These are phyloP conservation scores for Nelumbo lutea DNA, from an alignment of 164 flowering plant genomes.

Conservation along the genomic window DNA sequence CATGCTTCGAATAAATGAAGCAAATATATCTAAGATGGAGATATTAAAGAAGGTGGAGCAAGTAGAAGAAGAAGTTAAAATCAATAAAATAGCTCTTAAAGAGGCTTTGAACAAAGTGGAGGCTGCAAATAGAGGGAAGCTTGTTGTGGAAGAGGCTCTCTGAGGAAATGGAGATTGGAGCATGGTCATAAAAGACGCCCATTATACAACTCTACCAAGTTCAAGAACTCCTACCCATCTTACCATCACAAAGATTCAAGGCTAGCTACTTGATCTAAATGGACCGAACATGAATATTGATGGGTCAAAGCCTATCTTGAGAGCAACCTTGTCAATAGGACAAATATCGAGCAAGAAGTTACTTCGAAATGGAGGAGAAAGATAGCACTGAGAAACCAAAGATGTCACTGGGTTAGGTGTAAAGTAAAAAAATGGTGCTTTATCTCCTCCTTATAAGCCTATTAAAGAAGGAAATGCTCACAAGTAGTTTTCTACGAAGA, in stretches of 20 bases:
- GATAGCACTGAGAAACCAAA: conserved; percentile 30
- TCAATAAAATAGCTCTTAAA: conserved; percentile 62
- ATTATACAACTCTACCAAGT: conserved; percentile 53
- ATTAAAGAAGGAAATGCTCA: conserved; percentile 27
- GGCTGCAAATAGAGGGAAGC: conserved; percentile 67
- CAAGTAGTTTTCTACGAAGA: conserved; percentile 52
- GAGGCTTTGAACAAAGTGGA: conserved; percentile 75
- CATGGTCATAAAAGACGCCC: conserved; percentile 63
- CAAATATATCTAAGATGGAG: conserved; percentile 43
- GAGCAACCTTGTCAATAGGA: conserved; percentile 21
- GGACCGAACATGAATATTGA: conserved; percentile 40
- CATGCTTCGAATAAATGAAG: conserved; percentile 19
- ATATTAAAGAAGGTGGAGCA: conserved; percentile 62
- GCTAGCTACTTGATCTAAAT: conserved; percentile 40
- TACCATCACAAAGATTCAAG: conserved; percentile 46
- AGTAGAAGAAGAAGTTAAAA: conserved; percentile 72
- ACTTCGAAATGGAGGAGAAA: conserved; percentile 35
- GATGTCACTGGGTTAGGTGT: conserved; percentile 80
- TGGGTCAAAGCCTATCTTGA: conserved; percentile 42
- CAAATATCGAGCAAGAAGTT: conserved; percentile 5
- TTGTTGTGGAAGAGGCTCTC: conserved; percentile 78
- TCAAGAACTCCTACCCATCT: conserved; percentile 56
- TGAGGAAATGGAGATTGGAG: conserved; percentile 76
- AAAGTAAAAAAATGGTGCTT: conserved; percentile 34
- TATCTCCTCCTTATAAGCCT: conserved; percentile 18